A percentile compares a stretch with the other conserved stretches of the same genome.
These are phyloP conservation scores for Pythium dissotocum DNA, from an alignment of 352 stramenopile genomes.

Conservation along the genomic window DNA sequence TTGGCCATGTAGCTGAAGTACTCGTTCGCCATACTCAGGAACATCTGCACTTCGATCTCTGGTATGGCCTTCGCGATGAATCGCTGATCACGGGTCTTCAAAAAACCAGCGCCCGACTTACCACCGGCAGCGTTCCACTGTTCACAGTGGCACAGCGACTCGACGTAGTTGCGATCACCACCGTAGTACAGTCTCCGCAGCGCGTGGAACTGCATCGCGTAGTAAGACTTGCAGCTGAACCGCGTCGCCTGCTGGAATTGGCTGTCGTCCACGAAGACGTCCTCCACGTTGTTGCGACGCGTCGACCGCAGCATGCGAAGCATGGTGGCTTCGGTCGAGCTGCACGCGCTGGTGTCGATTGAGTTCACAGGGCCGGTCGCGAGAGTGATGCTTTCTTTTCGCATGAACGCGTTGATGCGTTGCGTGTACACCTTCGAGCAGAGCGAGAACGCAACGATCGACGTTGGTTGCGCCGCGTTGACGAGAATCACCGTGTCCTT, in stretches of 20 bases:
- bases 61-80: conserved; percentile 89
- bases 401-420: conserved; percentile 73
- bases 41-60: conserved; percentile 88
- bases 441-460: conserved; percentile 82
- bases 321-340: conserved; percentile 38
- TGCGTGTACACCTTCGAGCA: conserved; percentile 83
- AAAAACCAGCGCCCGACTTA: conserved; percentile 85
- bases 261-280: conserved; percentile 86
- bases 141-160: conserved; percentile 86
- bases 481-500: conserved; percentile 79
- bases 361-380: conserved; percentile 38
- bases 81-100: conserved; percentile 85
- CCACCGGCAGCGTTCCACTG: conserved; percentile 83
- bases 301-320: conserved; percentile 66
- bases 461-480: conserved; percentile 80
- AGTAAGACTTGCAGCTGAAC: conserved; percentile 89
- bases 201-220: conserved; percentile 88
- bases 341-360: conserved; percentile 22
- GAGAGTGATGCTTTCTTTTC: conserved; percentile 45
- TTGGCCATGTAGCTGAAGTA: conserved; percentile 91
- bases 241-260: conserved; percentile 79
- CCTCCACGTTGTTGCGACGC: conserved; percentile 80
- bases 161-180: conserved; percentile 83
- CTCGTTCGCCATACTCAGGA: conserved; percentile 87
- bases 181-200: conserved; percentile 83